Conservation (phyloP, 441 rosid genomes). For the Erysimum pusillum region DNA sequence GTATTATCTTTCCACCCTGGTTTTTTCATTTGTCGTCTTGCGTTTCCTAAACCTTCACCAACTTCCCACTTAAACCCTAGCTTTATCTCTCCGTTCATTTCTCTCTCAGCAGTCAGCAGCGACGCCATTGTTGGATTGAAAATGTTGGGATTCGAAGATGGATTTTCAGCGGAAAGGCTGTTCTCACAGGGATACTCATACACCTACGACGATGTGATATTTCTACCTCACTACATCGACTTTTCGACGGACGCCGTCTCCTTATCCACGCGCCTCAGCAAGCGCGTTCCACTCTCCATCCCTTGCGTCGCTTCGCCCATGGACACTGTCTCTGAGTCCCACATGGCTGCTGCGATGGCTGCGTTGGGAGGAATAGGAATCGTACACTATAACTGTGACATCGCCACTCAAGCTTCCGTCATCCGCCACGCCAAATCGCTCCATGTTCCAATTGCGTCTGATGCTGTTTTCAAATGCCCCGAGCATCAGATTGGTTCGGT, state of each 20-base stretch:
- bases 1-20: not conserved
- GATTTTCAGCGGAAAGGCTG: conserved; percentile 62
- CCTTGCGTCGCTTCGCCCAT: conserved; percentile 96
- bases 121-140: conserved; percentile 24
- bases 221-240: conserved; percentile 89
- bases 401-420: conserved; percentile 67
- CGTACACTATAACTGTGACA: conserved; percentile 70
- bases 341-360: conserved; percentile 93
- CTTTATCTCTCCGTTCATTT: conserved; percentile 24
- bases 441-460: conserved; percentile 66
- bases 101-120: conserved; percentile 16
- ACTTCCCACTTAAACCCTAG: conserved; percentile 44
- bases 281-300: conserved; percentile 74
- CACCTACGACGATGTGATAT: conserved; percentile 90
- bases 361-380: conserved; percentile 85
- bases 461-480: conserved; percentile 54
- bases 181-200: conserved; percentile 83
- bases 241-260: conserved; percentile 83
- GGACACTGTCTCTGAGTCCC: conserved; percentile 94
- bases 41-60: conserved; percentile 36
- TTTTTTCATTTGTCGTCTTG: conserved; percentile 26
- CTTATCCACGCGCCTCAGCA: conserved; percentile 71
- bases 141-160: conserved; percentile 69
- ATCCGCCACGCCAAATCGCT: conserved; percentile 76
- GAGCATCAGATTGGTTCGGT: conserved; percentile 48